Evolutionary conservation across 352 stramenopile species (phyloP).

Genomic region (Pelagophyceae sp.): DNA sequence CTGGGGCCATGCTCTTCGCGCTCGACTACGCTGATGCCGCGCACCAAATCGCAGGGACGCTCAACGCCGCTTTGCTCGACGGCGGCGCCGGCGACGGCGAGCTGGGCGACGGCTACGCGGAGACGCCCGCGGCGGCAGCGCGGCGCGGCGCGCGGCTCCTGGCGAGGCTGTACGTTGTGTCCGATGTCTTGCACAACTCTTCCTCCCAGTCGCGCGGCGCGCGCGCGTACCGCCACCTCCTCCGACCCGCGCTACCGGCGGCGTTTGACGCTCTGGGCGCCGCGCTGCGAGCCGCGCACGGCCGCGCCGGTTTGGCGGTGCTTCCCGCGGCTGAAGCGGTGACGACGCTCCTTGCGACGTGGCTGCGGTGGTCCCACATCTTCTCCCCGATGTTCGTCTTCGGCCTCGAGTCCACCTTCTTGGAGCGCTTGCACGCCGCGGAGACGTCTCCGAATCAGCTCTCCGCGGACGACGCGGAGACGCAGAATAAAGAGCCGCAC

Average conservation of each 20-base stretch:
- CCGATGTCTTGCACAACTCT: constrained; percentile 70
- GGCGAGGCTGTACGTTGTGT: constrained; percentile 58
- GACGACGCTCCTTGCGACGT: neutral
- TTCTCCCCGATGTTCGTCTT: constrained; percentile 2
- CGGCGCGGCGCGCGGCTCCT: constrained; percentile 25
- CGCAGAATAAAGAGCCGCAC: too few species aligned
- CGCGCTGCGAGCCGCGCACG: neutral
- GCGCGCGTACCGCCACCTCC: neutral
- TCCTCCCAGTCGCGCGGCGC: constrained; percentile 38
- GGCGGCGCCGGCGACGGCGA: too few species aligned
- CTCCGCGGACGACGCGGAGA: neutral
- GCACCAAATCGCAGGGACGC: constrained; percentile 23
- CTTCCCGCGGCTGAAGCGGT: neutral
- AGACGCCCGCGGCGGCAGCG: too few species aligned
- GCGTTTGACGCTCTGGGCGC: neutral
- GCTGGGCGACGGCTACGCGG: too few species aligned
- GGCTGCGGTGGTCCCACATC: neutral
- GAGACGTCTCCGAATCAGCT: too few species aligned
- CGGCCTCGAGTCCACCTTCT: constrained; percentile 12
- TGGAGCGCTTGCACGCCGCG: neutral
- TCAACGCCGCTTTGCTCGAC: neutral
- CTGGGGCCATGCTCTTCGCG: constrained; percentile 41
- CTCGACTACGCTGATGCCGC: constrained; percentile 37
- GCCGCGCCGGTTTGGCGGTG: too few species aligned
- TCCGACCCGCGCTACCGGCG: neutral